Evolutionary conservation across 179 eudicot genomes (phyloP).

Genomic region (Silene coronaria): DNA sequence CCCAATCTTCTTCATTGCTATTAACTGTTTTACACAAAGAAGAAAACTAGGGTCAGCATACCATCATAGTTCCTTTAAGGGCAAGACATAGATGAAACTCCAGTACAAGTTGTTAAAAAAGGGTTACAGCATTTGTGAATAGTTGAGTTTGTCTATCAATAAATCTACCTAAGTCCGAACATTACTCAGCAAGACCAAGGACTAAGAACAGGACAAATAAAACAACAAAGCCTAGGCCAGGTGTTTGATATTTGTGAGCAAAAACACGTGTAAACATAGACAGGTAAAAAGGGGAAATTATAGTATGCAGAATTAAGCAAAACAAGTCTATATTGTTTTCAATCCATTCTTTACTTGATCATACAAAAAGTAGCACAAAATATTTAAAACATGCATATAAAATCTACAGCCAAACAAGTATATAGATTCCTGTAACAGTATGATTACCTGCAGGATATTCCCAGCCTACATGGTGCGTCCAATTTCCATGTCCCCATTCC

Average conservation of each 20-base stretch:
- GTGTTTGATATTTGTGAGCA: background rate
- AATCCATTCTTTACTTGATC: background rate
- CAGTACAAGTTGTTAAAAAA: background rate
- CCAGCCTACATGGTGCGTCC: slow-evolving; percentile 58
- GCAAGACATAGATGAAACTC: background rate
- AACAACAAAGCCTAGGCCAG: background rate
- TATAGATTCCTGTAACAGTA: background rate
- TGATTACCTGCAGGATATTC: slow-evolving; percentile 49
- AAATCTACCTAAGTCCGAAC: slow-evolving; percentile 5
- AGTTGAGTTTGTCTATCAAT: background rate
- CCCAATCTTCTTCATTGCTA: slow-evolving; percentile 90
- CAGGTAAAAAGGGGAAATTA: background rate
- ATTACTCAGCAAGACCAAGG: background rate
- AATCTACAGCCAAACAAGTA: background rate
- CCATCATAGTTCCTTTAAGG: background rate
- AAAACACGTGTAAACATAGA: background rate
- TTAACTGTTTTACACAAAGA: slow-evolving; percentile 34
- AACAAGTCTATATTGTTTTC: background rate
- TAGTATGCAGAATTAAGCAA: background rate
- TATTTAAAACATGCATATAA: background rate
- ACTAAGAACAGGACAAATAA: background rate
- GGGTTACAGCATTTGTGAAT: background rate
- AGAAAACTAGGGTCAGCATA: background rate
- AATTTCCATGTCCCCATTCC: slow-evolving; percentile 64
- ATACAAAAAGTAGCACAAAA: background rate